Evolutionary conservation across 495 filamentous ascomycete genomes (phyloP), one percentile per base, ranked within the genome.

Genomic region (Aspergillus wentii): DNA sequence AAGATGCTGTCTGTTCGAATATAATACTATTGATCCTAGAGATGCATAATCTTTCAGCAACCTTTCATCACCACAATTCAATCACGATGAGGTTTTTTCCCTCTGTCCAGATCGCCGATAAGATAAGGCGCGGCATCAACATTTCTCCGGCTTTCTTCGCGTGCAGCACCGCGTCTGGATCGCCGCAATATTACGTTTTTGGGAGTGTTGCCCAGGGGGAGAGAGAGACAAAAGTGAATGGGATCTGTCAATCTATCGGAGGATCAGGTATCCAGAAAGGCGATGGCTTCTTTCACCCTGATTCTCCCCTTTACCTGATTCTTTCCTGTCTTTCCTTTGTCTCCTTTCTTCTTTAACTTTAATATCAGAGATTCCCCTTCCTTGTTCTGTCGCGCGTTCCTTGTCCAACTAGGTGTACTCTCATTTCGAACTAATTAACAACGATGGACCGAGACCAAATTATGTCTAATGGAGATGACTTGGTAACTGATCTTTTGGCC

Each of bases 381-480:
- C n/a, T n/a, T n/a, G n/a, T n/a, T n/a, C n/a, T n/a, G n/a, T n/a
- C n/a, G n/a, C n/a, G n/a, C n/a, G n/a, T n/a, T n/a, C n/a, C n/a
- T n/a, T n/a, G n/a, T n/a, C n/a, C n/a, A n/a, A n/a, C n/a, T n/a
- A n/a, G n/a, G n/a, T n/a, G n/a, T n/a, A n/a, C n/a, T n/a, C n/a
- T n/a, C n/a, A 10, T 18, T 6, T 13, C 25, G 10, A 25, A 17
- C 25, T 8, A 23, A 17, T 10, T 0, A 20, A 4, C 11, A 23
- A 38, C 2, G 2, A 38, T 38, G 35, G 35, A 38, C 26, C 6
- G 21, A 27, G 40, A 48, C n/a, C n/a, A n/a, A n/a, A n/a, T n/a
- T n/a, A n/a, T n/a, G n/a, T n/a, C n/a, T 10, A 45, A 49, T 33
- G 35, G 46, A 2, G 45, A 52, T 35, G 49, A 49, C 3, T 35